A percentile compares a stretch with the other conserved stretches of the same genome.
Conservation (phyloP, 495 filamentous ascomycete species). For the Lasiosphaeriaceae sp. region DNA sequence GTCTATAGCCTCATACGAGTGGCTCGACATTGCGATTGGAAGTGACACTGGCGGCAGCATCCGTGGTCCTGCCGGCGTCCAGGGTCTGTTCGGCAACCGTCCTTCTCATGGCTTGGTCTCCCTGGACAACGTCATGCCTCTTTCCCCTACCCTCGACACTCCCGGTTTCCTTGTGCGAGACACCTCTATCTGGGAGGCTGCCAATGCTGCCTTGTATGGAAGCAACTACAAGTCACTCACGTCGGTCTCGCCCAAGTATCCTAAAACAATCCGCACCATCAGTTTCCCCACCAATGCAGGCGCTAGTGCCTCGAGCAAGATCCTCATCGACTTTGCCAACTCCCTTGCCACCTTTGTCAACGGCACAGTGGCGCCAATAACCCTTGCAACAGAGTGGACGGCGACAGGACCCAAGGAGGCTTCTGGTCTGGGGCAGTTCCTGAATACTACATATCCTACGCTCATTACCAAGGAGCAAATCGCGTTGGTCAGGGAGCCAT, state of each 20-base stretch:
- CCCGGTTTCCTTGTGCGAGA: constrained; percentile 47
- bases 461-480: constrained; percentile 52
- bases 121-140: constrained; percentile 42
- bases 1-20: constrained; percentile 48
- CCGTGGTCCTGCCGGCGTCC: constrained; percentile 30
- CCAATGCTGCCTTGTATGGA: constrained; percentile 43
- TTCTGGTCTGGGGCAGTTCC: constrained; percentile 19
- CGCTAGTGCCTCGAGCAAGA: constrained; percentile 25
- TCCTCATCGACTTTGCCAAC: constrained; percentile 38
- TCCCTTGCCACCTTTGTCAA: constrained; percentile 37
- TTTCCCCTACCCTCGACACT: constrained; percentile 43
- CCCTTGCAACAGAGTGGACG: constrained; percentile 38
- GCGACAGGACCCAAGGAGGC: constrained; percentile 20
- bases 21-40: constrained; percentile 53
- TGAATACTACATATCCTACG: constrained; percentile 48
- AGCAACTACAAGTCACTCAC: constrained; percentile 39
- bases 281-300: constrained; percentile 27
- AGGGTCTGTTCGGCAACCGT: constrained; percentile 38
- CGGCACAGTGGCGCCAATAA: constrained; percentile 31
- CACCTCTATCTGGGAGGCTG: constrained; percentile 42
- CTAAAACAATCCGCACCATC: constrained; percentile 40
- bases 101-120: constrained; percentile 31
- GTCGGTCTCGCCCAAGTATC: constrained; percentile 31
- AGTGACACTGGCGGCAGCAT: constrained; percentile 40
- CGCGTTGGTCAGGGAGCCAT: constrained; percentile 42